Evolutionary conservation across 148 eudicot species (phyloP).

Genomic region (Oxyria digyna): DNA sequence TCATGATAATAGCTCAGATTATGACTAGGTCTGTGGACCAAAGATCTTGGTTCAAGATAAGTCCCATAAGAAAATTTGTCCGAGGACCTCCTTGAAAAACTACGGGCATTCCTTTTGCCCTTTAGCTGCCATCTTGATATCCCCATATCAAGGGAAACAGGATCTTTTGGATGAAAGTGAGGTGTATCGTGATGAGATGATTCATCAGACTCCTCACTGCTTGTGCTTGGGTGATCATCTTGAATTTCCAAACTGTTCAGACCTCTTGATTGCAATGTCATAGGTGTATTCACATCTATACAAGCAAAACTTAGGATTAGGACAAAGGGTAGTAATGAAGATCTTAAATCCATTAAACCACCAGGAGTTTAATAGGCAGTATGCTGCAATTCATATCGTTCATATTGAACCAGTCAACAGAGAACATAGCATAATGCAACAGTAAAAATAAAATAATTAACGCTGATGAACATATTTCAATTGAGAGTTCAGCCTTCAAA

Average conservation of each 20-base stretch:
- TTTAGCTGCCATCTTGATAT: constrained; percentile 80
- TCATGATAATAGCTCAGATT: constrained; percentile 30
- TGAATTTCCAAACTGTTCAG: constrained; percentile 34
- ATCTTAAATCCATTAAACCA: not conserved
- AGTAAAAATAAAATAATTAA: not conserved
- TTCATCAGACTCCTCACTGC: constrained; percentile 49
- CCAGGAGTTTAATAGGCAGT: not conserved
- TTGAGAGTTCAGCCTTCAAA: not conserved
- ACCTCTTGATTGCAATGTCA: constrained; percentile 38
- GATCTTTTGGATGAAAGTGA: constrained; percentile 28
- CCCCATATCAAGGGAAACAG: constrained; percentile 25
- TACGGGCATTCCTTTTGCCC: constrained; percentile 71
- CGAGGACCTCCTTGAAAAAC: constrained; percentile 35
- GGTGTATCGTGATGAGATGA: constrained; percentile 25
- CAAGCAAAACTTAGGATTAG: constrained; percentile 12
- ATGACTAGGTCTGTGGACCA: constrained; percentile 14
- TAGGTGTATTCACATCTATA: constrained; percentile 47
- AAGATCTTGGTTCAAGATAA: constrained; percentile 16
- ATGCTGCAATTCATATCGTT: not conserved
- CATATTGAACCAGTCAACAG: not conserved
- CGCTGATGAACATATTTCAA: not conserved
- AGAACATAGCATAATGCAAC: not conserved
- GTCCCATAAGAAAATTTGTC: constrained; percentile 22
- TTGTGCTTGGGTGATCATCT: constrained; percentile 43
- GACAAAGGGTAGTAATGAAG: not conserved